Base-by-base conservation (phyloP, 2,329 filamentous ascomycete genomes). In the Byssochlamys sp. region DNA sequence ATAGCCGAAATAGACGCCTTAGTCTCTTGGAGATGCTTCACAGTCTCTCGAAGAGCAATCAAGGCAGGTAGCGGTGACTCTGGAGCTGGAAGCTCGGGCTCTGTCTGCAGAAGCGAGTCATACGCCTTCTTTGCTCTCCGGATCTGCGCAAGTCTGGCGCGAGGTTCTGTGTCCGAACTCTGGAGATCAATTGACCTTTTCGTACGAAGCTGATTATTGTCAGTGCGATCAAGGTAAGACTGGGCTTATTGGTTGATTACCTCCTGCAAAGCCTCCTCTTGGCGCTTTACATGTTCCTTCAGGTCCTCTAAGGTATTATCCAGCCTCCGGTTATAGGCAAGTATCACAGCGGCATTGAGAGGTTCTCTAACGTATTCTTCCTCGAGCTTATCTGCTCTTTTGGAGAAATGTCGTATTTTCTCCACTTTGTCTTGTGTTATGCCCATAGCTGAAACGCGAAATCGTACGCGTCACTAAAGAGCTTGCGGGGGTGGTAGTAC, bases 11-110 rank as follows among this genome's bases (percentile, higher is more conserved):
- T 78, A 55, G 84, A 84, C 24, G 76, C 73, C 62, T 82, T 84
- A 19, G 85, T 87, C 63, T 89, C 85, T 59, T 79, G 71, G 53
- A 88, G 81, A 14, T 84, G 84, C 57, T 81, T 78, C 58, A 86
- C 80, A 2, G 86, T 85, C 64, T 82, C 84, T 55, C 87, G 84
- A 56, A 90, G 73, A 4, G 89, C 88, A 48, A 94, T 69, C 3
- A 95, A 77, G 5, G 85, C 83, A 2, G 89, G 88, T 5, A 94
- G 72, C 4, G 86, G 78, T 24, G 89, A 92, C 54, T 81, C 82
- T 9, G 83, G 75, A 26, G 80, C 77, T 2, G 89, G 89, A 25
- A 92, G 75, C 63, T 84, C 84, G 7, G 87, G 85, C 55, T 85
- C 80, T 12, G 80, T 78, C 50, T 81, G 75, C 11, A 83, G 80